phyloP scores from a whole-genome alignment of 208 protist species.

The Leishmania turanica region DNA sequence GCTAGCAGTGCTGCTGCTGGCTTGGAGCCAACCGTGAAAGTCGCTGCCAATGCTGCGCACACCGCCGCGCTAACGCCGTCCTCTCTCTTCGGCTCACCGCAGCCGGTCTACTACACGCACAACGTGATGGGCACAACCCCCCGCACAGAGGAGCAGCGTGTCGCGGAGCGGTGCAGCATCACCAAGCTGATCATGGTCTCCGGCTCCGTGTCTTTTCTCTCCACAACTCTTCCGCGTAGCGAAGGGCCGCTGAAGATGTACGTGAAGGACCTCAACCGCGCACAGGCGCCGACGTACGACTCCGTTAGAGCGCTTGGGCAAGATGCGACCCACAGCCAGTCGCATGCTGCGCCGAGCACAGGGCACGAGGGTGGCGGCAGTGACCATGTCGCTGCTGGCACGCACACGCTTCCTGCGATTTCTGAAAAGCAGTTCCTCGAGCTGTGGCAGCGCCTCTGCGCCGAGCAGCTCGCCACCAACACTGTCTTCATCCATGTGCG shows the following conservation, averaged over 20 bases:
- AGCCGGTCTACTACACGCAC: slow-evolving; percentile 43
- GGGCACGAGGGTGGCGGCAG: neutral
- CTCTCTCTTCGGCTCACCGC: slow-evolving; percentile 6
- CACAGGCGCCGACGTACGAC: slow-evolving; percentile 15
- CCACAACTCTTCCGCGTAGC: slow-evolving; percentile 52
- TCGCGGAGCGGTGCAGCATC: slow-evolving; percentile 74
- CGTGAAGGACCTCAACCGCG: slow-evolving; percentile 62
- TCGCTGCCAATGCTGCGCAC: neutral
- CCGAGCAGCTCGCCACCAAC: slow-evolving; percentile 71
- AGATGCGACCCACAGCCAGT: neutral
- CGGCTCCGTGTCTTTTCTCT: slow-evolving; percentile 72
- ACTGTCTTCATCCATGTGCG: slow-evolving; percentile 78
- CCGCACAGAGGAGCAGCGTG: slow-evolving; percentile 47
- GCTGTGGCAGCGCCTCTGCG: slow-evolving; percentile 58
- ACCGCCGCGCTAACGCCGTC: slow-evolving; percentile 2
- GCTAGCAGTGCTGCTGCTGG: neutral
- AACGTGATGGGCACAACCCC: slow-evolving; percentile 21
- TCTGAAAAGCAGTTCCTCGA: slow-evolving; percentile 30
- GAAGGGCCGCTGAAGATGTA: slow-evolving; percentile 49
- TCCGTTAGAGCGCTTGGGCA: neutral
- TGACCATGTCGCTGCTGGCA: neutral
- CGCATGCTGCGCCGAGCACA: neutral
- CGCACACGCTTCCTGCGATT: slow-evolving; percentile 5
- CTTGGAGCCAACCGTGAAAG: neutral
- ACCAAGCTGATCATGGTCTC: slow-evolving; percentile 87